phyloP scores from a whole-genome alignment of 2,329 filamentous ascomycete genomes.

The Xylaria sp. region DNA sequence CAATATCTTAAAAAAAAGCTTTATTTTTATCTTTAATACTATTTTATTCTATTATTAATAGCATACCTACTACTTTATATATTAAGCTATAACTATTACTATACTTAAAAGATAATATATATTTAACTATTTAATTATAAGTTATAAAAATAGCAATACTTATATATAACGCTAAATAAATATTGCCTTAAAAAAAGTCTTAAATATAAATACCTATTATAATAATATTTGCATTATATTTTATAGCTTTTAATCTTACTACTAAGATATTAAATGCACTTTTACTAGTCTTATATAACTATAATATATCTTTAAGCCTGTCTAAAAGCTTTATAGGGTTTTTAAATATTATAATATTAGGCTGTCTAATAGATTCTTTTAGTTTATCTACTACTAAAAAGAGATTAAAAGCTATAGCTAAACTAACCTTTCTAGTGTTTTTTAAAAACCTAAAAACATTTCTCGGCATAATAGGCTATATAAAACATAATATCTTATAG shows the following conservation, averaged over 20 bases:
- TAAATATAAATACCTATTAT: conserved; percentile 2
- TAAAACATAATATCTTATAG: not conserved
- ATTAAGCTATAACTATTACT: conserved; percentile 6
- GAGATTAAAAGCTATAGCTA: not conserved
- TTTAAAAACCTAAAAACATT: conserved; percentile 12
- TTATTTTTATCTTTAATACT: not conserved
- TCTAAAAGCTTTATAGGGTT: conserved; percentile 6
- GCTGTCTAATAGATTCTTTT: not conserved
- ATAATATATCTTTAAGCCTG: conserved; percentile 4
- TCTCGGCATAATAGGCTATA: not conserved
- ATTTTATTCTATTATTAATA: not conserved
- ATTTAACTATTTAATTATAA: not conserved
- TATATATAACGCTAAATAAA: conserved; percentile 10
- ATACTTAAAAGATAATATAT: not conserved
- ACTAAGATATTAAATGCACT: not conserved
- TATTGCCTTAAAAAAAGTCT: not conserved
- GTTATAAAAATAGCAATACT: conserved; percentile 6
- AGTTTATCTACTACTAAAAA: conserved; percentile 2
- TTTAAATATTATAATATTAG: conserved; percentile 11
- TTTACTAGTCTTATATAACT: not conserved
- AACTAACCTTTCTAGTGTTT: not conserved
- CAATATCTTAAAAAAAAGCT: not conserved
- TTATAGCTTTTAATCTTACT: not conserved
- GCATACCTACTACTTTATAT: not conserved
- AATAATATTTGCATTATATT: conserved; percentile 6